phyloP scores from a whole-genome alignment of 2,329 filamentous ascomycete species.

The Fusarium burgessii region DNA sequence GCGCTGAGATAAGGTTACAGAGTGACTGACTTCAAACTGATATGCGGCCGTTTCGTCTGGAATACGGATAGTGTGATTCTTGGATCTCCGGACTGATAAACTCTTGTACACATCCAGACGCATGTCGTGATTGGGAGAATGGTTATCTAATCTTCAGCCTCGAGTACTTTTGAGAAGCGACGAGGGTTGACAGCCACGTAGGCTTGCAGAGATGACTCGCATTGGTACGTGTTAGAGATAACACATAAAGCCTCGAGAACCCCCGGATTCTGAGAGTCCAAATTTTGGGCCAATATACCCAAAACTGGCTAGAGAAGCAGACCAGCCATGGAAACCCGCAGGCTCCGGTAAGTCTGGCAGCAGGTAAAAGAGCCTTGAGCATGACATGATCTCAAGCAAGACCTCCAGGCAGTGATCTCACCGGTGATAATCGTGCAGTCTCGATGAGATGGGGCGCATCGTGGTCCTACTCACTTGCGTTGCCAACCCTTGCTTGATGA shows the following conservation, averaged over 20 bases:
- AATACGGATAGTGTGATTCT: slow-evolving; percentile 39
- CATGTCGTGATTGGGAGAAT: slow-evolving; percentile 43
- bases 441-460: slow-evolving; percentile 2
- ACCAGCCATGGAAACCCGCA: background rate
- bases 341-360: background rate
- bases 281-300: background rate
- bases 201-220: slow-evolving; percentile 32
- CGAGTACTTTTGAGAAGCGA: slow-evolving; percentile 29
- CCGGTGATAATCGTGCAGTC: slow-evolving; percentile 3
- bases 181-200: slow-evolving; percentile 35
- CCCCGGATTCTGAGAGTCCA: background rate
- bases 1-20: slow-evolving; percentile 42
- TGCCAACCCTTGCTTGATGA: slow-evolving; percentile 9
- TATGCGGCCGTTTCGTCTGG: slow-evolving; percentile 40
- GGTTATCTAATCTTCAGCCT: slow-evolving; percentile 45
- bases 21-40: slow-evolving; percentile 33
- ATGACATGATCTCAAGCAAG: background rate
- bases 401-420: background rate
- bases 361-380: background rate
- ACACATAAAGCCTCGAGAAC: slow-evolving; percentile 1
- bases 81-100: slow-evolving; percentile 43
- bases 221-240: slow-evolving; percentile 29
- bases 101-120: slow-evolving; percentile 26
- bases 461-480: background rate
- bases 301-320: background rate